A percentile compares a stretch with the other conserved stretches of the same genome.
Evolutionary conservation across 805 yeast species (phyloP).

Genomic region (Grigorovia yakushimaensis): DNA sequence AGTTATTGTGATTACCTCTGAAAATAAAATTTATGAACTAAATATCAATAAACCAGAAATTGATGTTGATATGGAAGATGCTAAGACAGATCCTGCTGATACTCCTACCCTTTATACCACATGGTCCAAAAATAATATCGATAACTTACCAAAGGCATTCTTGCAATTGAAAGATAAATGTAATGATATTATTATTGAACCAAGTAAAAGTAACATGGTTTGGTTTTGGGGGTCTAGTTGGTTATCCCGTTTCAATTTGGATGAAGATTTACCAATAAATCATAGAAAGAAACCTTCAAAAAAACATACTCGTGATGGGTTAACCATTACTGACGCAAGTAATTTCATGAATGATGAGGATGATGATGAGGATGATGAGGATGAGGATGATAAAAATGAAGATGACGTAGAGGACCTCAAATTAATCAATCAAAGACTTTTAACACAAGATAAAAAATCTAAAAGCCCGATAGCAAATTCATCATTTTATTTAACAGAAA

Average conservation of each 20-base stretch:
- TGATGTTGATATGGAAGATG: background rate
- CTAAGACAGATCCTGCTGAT: too few species aligned
- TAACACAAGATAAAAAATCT: background rate
- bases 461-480: constrained; percentile 2
- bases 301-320: constrained; percentile 36
- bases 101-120: constrained; percentile 44
- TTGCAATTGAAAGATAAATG: constrained; percentile 53
- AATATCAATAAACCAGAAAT: constrained; percentile 16
- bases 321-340: constrained; percentile 34
- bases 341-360: constrained; percentile 25
- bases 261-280: constrained; percentile 42
- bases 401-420: constrained; percentile 1
- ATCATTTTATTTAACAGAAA: constrained; percentile 66
- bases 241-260: constrained; percentile 65
- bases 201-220: constrained; percentile 33
- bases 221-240: constrained; percentile 90
- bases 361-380: constrained; percentile 22
- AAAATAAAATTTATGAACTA: constrained; percentile 68
- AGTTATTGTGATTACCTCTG: constrained; percentile 58
- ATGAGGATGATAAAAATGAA: constrained; percentile 2
- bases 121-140: constrained; percentile 78
- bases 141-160: constrained; percentile 60
- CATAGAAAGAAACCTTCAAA: constrained; percentile 24
- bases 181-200: constrained; percentile 55
- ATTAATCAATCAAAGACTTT: background rate